Evolutionary conservation across 2,329 filamentous ascomycete genomes (phyloP).

Genomic region (Diaporthe ampelina): DNA sequence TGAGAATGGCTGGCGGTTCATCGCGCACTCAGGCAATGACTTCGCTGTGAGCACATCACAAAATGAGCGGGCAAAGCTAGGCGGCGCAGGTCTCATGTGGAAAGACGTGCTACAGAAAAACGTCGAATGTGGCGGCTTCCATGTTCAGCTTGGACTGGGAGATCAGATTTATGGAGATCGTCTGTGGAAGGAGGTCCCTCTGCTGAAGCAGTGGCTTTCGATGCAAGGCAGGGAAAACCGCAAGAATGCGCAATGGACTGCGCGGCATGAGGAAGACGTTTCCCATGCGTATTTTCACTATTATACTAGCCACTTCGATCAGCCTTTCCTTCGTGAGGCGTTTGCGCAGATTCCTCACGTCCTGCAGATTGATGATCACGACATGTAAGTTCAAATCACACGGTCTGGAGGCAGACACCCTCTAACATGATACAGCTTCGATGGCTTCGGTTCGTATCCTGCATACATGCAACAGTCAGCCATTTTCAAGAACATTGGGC

Average conservation of each 20-base stretch:
- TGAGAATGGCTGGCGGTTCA: conserved; percentile 95
- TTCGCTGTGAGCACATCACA: conserved; percentile 90
- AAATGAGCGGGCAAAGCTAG: conserved; percentile 86
- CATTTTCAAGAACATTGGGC: conserved; percentile 98
- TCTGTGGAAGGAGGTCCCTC: conserved; percentile 94
- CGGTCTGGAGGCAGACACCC: conserved; percentile 63
- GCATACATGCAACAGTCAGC: conserved; percentile 98
- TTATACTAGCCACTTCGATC: conserved; percentile 98
- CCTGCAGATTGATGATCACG: conserved; percentile 94
- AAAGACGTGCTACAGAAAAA: conserved; percentile 99
- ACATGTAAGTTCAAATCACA: conserved; percentile 80
- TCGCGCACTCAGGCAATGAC: conserved; percentile 96
- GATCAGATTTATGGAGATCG: conserved; percentile 97
- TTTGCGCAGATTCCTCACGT: conserved; percentile 98
- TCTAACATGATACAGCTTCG: conserved; percentile 73
- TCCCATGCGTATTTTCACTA: conserved; percentile 98
- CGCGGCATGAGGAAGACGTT: conserved; percentile 94
- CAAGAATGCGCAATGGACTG: conserved; percentile 92
- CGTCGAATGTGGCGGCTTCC: conserved; percentile 94
- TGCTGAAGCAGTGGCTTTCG: conserved; percentile 94
- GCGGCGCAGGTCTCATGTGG: conserved; percentile 97
- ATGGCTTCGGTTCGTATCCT: conserved; percentile 96
- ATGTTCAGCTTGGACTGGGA: conserved; percentile 91
- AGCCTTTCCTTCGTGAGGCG: conserved; percentile 92
- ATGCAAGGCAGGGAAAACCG: conserved; percentile 94